Percentiles rank a stretch among this genome's conserved stretches.
Evolutionary conservation across 2,329 filamentous ascomycete genomes (phyloP).

Genomic region (Calonectria naviculata): DNA sequence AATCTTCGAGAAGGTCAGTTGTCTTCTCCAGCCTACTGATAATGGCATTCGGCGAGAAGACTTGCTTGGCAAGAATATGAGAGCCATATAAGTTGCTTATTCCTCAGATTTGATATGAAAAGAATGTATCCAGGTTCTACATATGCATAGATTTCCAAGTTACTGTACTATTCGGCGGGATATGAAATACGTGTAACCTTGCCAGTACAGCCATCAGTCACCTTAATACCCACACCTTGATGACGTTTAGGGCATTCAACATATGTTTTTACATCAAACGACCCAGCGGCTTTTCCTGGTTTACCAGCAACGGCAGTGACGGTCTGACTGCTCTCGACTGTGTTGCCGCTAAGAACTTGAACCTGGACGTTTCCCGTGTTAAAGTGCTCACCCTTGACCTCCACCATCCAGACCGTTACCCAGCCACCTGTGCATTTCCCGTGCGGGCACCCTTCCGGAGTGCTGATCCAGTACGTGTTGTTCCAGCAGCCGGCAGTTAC

Average conservation of each 20-base stretch:
- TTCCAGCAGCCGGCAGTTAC: slow-evolving; percentile 1
- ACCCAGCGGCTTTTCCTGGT: not conserved
- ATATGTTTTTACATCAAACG: slow-evolving; percentile 2
- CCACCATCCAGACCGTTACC: not conserved
- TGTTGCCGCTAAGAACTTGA: not conserved
- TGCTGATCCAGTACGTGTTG: slow-evolving; percentile 4
- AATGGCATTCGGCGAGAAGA: too few relatives aligned
- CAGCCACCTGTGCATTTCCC: not conserved
- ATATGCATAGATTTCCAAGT: not conserved
- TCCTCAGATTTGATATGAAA: not conserved
- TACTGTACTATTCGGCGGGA: not conserved
- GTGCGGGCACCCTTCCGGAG: not conserved
- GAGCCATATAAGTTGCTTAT: too few relatives aligned
- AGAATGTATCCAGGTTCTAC: not conserved
- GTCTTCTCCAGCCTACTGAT: too few relatives aligned
- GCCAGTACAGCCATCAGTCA: slow-evolving; percentile 3
- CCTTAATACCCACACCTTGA: not conserved
- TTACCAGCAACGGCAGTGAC: not conserved
- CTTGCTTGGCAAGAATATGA: too few relatives aligned
- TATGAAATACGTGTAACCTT: not conserved
- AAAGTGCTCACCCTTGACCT: slow-evolving; percentile 13
- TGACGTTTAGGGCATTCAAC: not conserved
- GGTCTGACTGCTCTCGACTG: not conserved
- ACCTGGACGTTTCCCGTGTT: not conserved
- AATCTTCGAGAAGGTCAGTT: too few relatives aligned